Base-by-base conservation (phyloP, 352 stramenopile genomes). In the Poterioochromonas sp. region DNA sequence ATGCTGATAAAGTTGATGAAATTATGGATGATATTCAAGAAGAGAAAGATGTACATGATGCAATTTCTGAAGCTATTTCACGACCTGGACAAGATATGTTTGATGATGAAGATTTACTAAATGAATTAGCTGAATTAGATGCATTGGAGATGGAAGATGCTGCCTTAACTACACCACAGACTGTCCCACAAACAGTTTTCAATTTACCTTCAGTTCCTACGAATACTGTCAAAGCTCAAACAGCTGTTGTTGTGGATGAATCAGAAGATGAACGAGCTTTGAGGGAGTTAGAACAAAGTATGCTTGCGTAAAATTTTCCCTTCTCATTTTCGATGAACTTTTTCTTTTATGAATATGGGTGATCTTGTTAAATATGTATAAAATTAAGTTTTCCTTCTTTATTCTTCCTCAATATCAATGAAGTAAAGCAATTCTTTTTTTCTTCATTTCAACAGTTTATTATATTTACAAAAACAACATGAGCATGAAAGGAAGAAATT, bases 1-100 rank as follows among this genome's bases (percentile, higher is more conserved):
- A 95, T 81, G 92, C 98, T 54, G 95, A 98, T 83, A 93, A 92
- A 79, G 94, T 98, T 63, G 93, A 98, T 84, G 95, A 97, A 79
- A 92, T 98, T 74, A 98, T 98, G 93, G 94, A 71, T 29, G 62
- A 71, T 12, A 44, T 71, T 3, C 8, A 71, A 29, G 62, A 71
- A 44, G 62, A 97, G 82, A 97, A 97, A 93, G 92, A 95, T 62
- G 90, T 91, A 71, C 92, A 91, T 0, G 88, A 97, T 79, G 92
- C 97, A 85, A 97, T 98, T 79, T 90, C 87, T 32, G 84, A 88
- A 70, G 93, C 93, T 15, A 96, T 98, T 83, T 93, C 91, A 41
- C 90, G 96, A 82, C 90, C 92, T n/a, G 86, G 96, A 0, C 91
- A 94, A 79, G 89, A 90, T n/a, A 83, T 95, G 29, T 83, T 97